Percentiles rank a stretch among this genome's conserved stretches.
Evolutionary conservation across 495 filamentous ascomycete species (phyloP).

Genomic region (Staphylotrichum longicolle): DNA sequence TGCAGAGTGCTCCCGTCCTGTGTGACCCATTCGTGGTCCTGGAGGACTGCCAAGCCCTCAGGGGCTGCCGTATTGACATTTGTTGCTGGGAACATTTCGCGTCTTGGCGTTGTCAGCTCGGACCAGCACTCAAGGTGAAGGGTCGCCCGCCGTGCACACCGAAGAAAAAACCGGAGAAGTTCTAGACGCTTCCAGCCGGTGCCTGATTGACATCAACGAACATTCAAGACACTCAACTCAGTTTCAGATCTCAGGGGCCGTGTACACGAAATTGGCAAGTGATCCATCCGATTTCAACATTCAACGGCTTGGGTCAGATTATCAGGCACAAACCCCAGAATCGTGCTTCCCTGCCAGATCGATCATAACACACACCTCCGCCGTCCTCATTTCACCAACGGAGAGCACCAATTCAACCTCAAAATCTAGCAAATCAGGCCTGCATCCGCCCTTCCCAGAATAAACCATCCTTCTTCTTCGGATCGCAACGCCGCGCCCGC

Average conservation of each 20-base stretch:
- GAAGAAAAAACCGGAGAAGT: conserved; percentile 9
- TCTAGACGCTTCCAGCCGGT: conserved; percentile 25
- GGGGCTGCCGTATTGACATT: conserved; percentile 7
- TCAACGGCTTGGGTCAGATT: no score
- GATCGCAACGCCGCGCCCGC: no score
- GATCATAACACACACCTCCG: no score
- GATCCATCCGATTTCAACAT: no score
- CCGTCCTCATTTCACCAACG: not conserved
- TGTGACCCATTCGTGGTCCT: not conserved
- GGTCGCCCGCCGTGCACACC: conserved; percentile 12
- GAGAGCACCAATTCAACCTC: not conserved
- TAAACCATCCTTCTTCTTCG: no score
- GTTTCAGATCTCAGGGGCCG: no score
- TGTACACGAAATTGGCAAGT: no score
- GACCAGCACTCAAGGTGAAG: conserved; percentile 9
- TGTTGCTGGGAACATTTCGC: not conserved
- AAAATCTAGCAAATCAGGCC: conserved; percentile 3
- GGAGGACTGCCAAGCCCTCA: conserved; percentile 3
- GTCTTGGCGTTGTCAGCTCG: conserved; percentile 11
- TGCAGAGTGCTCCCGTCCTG: not conserved
- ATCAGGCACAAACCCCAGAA: no score
- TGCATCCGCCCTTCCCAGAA: not conserved
- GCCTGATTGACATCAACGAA: not conserved
- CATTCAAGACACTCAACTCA: no score
- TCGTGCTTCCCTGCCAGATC: no score